Evolutionary conservation across 192 early-diverging fungal genomes (phyloP), one percentile per base, ranked within the genome.

Genomic region (Coemansia sp.): DNA sequence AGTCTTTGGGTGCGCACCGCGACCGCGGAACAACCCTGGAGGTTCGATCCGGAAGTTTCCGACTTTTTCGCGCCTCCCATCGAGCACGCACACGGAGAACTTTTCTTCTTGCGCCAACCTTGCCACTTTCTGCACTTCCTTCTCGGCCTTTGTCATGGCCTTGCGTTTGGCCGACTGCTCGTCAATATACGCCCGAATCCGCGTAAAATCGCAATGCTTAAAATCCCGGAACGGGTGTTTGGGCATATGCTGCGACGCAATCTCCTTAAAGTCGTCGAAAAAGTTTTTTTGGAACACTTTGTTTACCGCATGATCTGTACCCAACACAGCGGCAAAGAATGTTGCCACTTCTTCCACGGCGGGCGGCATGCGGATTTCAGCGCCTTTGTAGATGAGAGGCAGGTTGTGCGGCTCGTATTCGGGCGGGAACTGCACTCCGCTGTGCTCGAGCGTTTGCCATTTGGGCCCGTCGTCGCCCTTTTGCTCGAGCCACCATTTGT

Each of bases 21-120:
- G 90, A n/a, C 97, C 97, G 68, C 94, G 89, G 84, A 98, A 98
- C 57, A 98, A 77, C 43, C 87, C 88, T 23, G 97, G 97, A 41
- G 97, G 97, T 82, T 98, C 97, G 73, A 97, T 96, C 20, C 94
- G 75, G 76, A 90, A 98, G 83, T 97, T 98, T 19, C 97, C 97
- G 38, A 98, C 90, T 71, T 98, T 97, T 76, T 98, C 95, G 68
- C 92, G 95, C 22, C 93, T 85, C 2, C 93, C 93, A 68, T 98
- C 92, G 11, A 98, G 68, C 19, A 81, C 32, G 59, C 91, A 92
- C 67, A 68, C 83, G 12, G 88, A 85, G 68, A 87, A 98, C n/a
- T 74, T 82, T 22, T 89, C 89, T 47, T 98, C 94, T 8, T 92
- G 37, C 47, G 62, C 69, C 32, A 54, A 14, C 59, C 90, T 90